Conservation (phyloP, 148 eudicot species). For the Agrostemma githago region DNA sequence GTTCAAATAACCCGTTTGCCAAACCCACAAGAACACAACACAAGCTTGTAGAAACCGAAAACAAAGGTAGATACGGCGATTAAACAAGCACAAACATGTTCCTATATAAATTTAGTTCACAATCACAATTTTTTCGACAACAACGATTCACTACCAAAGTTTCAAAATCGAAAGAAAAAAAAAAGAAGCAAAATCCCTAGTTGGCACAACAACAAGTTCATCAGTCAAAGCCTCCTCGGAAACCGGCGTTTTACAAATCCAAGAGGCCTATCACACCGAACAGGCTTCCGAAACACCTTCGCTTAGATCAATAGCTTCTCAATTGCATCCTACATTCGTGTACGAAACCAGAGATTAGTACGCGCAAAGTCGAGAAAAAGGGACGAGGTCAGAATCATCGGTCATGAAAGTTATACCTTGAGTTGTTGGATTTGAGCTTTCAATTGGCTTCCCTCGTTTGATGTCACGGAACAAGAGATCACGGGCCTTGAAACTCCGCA, state of each 20-base stretch:
- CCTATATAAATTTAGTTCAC: conserved; percentile 20
- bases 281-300: conserved; percentile 26
- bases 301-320: conserved; percentile 82
- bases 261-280: conserved; percentile 84
- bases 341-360: background rate
- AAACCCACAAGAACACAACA: background rate
- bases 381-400: background rate
- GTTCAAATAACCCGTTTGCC: background rate
- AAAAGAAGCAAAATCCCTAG: conserved; percentile 19
- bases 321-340: conserved; percentile 61
- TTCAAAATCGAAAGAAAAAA: background rate
- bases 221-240: conserved; percentile 77
- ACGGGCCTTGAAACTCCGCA: conserved; percentile 93
- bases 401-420: conserved; percentile 57
- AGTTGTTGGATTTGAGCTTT: conserved; percentile 82
- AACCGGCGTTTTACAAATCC: conserved; percentile 27
- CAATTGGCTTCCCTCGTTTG: conserved; percentile 91
- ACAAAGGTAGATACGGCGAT: background rate
- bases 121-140: conserved; percentile 13
- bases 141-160: background rate
- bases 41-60: background rate
- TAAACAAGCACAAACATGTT: background rate
- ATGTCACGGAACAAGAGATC: conserved; percentile 92
- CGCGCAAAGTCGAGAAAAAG: no score
- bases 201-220: conserved; percentile 39